Percentiles rank a stretch among this genome's conserved stretches.
phyloP scores from a whole-genome alignment of 129 eudicot species.

The Centrapalus pauciflorus region DNA sequence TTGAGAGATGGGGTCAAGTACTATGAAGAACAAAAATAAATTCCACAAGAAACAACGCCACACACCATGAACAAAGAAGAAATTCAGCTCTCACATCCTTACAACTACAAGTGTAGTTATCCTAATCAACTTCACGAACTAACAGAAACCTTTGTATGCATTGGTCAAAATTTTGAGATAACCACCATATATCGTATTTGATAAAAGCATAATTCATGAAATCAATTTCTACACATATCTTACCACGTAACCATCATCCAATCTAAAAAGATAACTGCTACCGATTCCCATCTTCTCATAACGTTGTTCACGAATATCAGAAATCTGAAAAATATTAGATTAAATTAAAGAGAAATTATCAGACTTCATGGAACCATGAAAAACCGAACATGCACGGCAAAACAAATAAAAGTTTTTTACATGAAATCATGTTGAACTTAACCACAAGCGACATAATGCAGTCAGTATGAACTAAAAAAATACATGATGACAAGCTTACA shows the following conservation, averaged over 20 bases:
- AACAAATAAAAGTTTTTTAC: not conserved
- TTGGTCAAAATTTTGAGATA: not conserved
- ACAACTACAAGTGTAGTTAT: not conserved
- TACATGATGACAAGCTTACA: constrained; percentile 38
- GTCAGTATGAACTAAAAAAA: not conserved
- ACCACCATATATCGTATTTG: not conserved
- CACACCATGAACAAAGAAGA: not conserved
- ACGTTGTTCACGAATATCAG: constrained; percentile 87
- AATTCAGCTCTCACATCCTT: not conserved
- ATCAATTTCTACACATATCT: constrained; percentile 27
- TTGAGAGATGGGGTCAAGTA: not conserved
- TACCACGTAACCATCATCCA: constrained; percentile 99
- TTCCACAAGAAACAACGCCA: not conserved
- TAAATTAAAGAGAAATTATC: not conserved
- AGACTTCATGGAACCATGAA: not conserved
- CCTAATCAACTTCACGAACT: not conserved
- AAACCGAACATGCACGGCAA: not conserved
- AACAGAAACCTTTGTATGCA: not conserved
- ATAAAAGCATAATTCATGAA: not conserved
- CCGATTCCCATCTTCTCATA: constrained; percentile 99
- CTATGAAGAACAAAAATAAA: no score
- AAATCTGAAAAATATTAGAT: constrained; percentile 44
- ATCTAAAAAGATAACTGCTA: constrained; percentile 94
- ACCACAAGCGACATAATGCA: not conserved
- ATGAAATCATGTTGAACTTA: not conserved